Conservation (phyloP, 768 basidiomycete species). For the Kockovaella imperatae region DNA sequence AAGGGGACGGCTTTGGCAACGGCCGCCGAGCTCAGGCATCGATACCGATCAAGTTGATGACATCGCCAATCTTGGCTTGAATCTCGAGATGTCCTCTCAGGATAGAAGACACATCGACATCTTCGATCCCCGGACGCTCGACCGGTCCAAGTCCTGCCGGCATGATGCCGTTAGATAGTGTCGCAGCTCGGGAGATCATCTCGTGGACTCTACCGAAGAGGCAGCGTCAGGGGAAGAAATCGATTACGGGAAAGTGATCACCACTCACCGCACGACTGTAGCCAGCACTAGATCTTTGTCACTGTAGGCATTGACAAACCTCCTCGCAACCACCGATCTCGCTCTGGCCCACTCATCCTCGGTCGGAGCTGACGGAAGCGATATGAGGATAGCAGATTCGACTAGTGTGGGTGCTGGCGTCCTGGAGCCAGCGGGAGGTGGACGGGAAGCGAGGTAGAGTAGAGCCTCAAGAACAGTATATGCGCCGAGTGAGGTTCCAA, state of each 20-base stretch:
- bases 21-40: no score
- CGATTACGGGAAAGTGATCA: background rate
- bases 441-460: slow-evolving; percentile 36
- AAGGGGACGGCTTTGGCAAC: no score
- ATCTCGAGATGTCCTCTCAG: slow-evolving; percentile 44
- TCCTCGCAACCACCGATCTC: slow-evolving; percentile 42
- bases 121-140: slow-evolving; percentile 41
- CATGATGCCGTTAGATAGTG: slow-evolving; percentile 35
- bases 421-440: slow-evolving; percentile 22
- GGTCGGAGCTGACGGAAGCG: slow-evolving; percentile 45
- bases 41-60: slow-evolving; percentile 32
- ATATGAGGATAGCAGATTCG: slow-evolving; percentile 48
- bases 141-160: slow-evolving; percentile 44
- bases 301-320: slow-evolving; percentile 46
- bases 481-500: slow-evolving; percentile 49
- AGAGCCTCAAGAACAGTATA: slow-evolving; percentile 44
- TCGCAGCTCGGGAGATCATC: slow-evolving; percentile 43
- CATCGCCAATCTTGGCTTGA: slow-evolving; percentile 42
- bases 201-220: slow-evolving; percentile 43
- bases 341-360: slow-evolving; percentile 44
- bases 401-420: slow-evolving; percentile 40
- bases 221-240: background rate
- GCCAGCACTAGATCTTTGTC: slow-evolving; percentile 46
- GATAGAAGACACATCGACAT: slow-evolving; percentile 43
- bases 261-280: slow-evolving; percentile 40